Percentiles rank a stretch among this genome's conserved stretches.
phyloP scores from a whole-genome alignment of 1,284 basidiomycete species.

The Butyriboletus appendiculatus region DNA sequence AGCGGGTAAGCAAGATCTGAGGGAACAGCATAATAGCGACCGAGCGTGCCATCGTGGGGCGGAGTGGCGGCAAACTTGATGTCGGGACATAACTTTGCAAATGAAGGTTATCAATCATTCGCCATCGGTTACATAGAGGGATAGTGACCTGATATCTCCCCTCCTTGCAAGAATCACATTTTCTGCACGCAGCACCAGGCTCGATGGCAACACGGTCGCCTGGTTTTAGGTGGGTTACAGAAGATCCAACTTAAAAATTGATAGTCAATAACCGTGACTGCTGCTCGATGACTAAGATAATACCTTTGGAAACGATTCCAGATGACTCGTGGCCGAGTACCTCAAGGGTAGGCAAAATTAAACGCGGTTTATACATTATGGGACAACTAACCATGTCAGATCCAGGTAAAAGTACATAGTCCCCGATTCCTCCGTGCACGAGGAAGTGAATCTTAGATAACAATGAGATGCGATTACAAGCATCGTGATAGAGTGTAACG shows the following conservation, averaged over 20 bases:
- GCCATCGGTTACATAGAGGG: neutral
- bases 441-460: constrained; percentile 69
- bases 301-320: constrained; percentile 47
- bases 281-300: neutral
- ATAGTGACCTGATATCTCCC: constrained; percentile 75
- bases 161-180: constrained; percentile 72
- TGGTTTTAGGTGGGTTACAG: constrained; percentile 53
- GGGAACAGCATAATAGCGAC: constrained; percentile 78
- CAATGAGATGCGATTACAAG: constrained; percentile 7
- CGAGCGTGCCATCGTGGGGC: constrained; percentile 86
- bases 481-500: constrained; percentile 5
- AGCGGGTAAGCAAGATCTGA: constrained; percentile 74
- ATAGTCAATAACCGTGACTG: neutral
- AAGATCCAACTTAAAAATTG: constrained; percentile 29
- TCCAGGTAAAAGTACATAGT: constrained; percentile 63
- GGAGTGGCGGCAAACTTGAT: constrained; percentile 89
- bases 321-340: constrained; percentile 61
- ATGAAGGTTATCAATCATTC: constrained; percentile 6
- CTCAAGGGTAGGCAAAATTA: constrained; percentile 26
- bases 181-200: constrained; percentile 76
- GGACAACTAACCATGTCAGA: constrained; percentile 66
- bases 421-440: constrained; percentile 73
- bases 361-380: constrained; percentile 1
- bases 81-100: constrained; percentile 67
- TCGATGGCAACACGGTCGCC: constrained; percentile 90